Evolutionary conservation across 768 basidiomycete species (phyloP).

Genomic region (Serendipita indica): DNA sequence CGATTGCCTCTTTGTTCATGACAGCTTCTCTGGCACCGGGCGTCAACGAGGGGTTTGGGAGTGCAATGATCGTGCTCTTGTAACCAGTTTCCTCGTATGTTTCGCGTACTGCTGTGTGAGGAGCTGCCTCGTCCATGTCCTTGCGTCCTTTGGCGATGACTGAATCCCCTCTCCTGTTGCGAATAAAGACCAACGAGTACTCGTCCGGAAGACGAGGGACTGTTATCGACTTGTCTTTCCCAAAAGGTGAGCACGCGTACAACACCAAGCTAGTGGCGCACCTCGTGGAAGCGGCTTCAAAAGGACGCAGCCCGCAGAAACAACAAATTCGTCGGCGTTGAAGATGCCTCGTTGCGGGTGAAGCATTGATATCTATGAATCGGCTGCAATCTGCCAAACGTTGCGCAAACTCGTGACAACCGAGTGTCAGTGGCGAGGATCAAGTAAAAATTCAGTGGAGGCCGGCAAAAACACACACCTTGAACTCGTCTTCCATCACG

Average conservation of each 20-base stretch:
- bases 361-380: background rate
- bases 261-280: background rate
- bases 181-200: background rate
- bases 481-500: too few relatives aligned
- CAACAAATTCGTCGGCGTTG: background rate
- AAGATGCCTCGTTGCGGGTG: background rate
- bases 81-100: conserved; percentile 6
- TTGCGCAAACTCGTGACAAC: too few relatives aligned
- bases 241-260: conserved; percentile 7
- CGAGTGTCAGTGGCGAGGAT: too few relatives aligned
- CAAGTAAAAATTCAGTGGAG: too few relatives aligned
- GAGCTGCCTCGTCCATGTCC: background rate
- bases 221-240: background rate
- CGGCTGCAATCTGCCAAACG: too few relatives aligned
- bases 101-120: background rate
- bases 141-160: conserved; percentile 5
- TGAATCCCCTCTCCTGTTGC: background rate
- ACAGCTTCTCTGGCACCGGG: background rate
- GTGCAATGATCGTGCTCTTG: background rate
- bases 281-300: background rate
- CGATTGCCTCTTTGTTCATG: conserved; percentile 5
- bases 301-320: conserved; percentile 1
- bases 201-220: background rate
- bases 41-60: background rate
- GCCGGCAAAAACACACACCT: too few relatives aligned